Percentiles rank a stretch among this genome's conserved stretches.
phyloP scores from a whole-genome alignment of 164 flowering plant genomes.

The Vitis amurensis region DNA sequence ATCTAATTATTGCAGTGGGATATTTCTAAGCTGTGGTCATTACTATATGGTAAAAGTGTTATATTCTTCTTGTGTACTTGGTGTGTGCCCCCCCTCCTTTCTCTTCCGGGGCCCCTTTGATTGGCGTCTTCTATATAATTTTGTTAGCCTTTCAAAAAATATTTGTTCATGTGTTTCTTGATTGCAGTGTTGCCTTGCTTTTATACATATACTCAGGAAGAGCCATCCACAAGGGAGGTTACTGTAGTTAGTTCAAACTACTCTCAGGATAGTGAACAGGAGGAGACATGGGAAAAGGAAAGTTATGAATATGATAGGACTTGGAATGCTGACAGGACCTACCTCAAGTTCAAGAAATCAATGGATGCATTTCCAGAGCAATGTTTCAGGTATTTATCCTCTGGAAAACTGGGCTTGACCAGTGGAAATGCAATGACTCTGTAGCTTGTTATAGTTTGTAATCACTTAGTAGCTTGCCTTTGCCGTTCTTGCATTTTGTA shows the following conservation, averaged over 20 bases:
- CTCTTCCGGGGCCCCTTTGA: too few relatives aligned
- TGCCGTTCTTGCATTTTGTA: too few relatives aligned
- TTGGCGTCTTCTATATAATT: too few relatives aligned
- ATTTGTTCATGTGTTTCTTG: conserved; percentile 14
- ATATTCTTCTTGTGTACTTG: not conserved
- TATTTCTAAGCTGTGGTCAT: not conserved
- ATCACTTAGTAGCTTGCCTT: too few relatives aligned
- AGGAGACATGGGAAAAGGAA: conserved; percentile 79
- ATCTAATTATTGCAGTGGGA: not conserved
- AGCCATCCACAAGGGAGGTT: conserved; percentile 31
- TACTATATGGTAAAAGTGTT: not conserved
- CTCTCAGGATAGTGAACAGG: conserved; percentile 36
- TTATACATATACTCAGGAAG: conserved; percentile 62
- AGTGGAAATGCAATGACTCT: not conserved
- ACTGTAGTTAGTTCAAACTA: conserved; percentile 34
- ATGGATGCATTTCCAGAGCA: conserved; percentile 83
- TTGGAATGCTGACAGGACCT: conserved; percentile 78
- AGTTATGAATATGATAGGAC: conserved; percentile 84
- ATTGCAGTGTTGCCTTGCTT: conserved; percentile 92
- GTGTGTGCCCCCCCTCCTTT: too few relatives aligned
- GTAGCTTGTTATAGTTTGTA: too few relatives aligned
- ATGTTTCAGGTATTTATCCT: conserved; percentile 70
- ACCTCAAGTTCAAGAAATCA: conserved; percentile 86
- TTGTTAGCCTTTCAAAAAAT: too few relatives aligned
- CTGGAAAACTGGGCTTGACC: conserved; percentile 3